A percentile compares a stretch with the other conserved stretches of the same genome.
Conservation (phyloP, 306 rosid species). For the Echinosophora koreensis region DNA sequence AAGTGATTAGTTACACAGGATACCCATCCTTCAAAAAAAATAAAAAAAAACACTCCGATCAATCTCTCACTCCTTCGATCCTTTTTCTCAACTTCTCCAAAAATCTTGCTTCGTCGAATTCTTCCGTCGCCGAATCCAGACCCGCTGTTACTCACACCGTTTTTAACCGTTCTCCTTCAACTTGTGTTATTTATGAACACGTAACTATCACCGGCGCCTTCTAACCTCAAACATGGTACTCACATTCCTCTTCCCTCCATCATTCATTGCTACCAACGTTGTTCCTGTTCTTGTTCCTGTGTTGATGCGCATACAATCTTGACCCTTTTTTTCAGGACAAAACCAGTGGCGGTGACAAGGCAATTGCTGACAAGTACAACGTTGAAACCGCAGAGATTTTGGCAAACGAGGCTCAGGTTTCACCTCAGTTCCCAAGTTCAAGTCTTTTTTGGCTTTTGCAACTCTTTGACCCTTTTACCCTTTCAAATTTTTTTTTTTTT, state of each 20-base stretch:
- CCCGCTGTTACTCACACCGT: background rate
- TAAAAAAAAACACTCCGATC: no score
- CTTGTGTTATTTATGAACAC: background rate
- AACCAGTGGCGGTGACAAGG: slow-evolving; percentile 33
- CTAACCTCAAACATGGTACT: slow-evolving; percentile 34
- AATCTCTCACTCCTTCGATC: no score
- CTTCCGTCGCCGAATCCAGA: background rate
- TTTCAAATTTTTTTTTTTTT: no score
- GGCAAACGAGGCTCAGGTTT: slow-evolving; percentile 81
- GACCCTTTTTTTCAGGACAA: slow-evolving; percentile 47
- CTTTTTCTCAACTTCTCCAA: no score
- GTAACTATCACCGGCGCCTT: background rate
- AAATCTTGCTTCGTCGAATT: no score
- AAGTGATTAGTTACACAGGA: no score
- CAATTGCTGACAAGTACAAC: slow-evolving; percentile 64
- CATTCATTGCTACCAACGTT: background rate
- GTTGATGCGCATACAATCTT: background rate
- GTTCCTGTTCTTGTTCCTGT: background rate
- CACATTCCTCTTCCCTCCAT: background rate
- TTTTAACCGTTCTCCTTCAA: background rate
- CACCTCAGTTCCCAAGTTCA: background rate
- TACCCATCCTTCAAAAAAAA: no score
- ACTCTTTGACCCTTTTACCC: background rate
- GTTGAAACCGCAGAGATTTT: slow-evolving; percentile 72
- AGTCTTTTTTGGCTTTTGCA: background rate